Evolutionary conservation across 495 filamentous ascomycete genomes (phyloP).

Genomic region (Tuber microsphaerosporum): DNA sequence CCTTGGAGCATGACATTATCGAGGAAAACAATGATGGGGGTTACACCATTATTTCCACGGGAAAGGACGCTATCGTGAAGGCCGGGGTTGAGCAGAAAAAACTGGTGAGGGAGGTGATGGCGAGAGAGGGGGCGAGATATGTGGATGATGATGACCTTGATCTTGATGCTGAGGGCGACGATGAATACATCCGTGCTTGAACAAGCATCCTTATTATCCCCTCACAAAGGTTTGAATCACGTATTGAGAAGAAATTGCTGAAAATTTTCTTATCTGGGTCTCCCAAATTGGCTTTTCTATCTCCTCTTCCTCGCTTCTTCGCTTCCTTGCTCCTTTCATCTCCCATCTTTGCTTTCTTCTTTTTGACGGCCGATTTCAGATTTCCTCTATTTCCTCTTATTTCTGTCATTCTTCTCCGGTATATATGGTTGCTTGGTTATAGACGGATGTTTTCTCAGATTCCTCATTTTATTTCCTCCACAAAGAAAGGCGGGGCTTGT

Average conservation of each 20-base stretch:
- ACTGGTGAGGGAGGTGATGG: neutral
- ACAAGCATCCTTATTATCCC: neutral
- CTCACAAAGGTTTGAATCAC: neutral
- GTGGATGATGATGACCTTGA: slow-evolving; percentile 4
- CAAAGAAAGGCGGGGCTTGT: neutral
- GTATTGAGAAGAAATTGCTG: neutral
- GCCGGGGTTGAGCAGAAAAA: slow-evolving; percentile 10
- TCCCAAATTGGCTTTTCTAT: neutral
- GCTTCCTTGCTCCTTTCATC: neutral
- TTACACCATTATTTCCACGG: slow-evolving; percentile 46
- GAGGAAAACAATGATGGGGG: slow-evolving; percentile 49
- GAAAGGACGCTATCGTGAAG: slow-evolving; percentile 36
- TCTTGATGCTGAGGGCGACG: slow-evolving; percentile 24
- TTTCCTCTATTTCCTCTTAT: neutral
- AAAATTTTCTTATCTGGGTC: neutral
- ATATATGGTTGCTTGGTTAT: neutral
- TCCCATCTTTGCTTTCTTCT: neutral
- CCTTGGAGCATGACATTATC: slow-evolving; percentile 53
- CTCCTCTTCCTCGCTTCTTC: neutral
- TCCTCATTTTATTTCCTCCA: neutral
- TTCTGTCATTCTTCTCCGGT: neutral
- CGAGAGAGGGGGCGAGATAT: slow-evolving; percentile 15
- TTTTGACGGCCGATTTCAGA: neutral
- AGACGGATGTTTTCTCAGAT: neutral
- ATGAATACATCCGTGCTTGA: neutral